Evolutionary conservation across 179 eudicot genomes (phyloP), one percentile per base, ranked within the genome.

Genomic region (Beta corolliflora): DNA sequence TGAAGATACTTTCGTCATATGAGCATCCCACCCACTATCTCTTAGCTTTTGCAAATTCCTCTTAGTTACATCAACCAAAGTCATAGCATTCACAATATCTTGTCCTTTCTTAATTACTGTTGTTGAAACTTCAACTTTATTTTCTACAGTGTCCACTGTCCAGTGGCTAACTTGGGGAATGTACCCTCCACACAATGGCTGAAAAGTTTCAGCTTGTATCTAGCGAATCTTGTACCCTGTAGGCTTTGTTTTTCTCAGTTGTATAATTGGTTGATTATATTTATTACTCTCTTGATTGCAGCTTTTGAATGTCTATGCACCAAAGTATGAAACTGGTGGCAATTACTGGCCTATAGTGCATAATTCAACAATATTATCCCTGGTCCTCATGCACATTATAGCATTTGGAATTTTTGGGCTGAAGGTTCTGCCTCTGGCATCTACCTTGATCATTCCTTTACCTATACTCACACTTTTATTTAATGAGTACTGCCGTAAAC

Each of bases 341-440:
- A 89, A 84, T 68, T 94, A 88, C 85, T 95, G 99, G 99, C 94
- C 98, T 25, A 86, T 91, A 53, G 92, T 95, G 78, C 95, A 92
- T 76, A 87, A 85, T 79, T 91, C 92, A 65, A 92, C 88, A 14
- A 90, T 95, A 81, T 94, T 90, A 83, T 90, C 98, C 14, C 84
- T 95, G 82, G 77, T 94, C 65, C 89, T 95, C 85, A 95, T 95
- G 99, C 98, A 94, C 54, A 75, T 90, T 7, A 94, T 95, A 71
- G 98, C 98, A 29, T 77, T 95, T 53, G 99, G 99, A 69, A 85
- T 90, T 76, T 95, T 95, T 83, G 91, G 89, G 63, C 85, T 95
- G 81, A 95, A 95, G 91, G 82, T 89, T 78, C 84, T 94, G 66
- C 95, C 99, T 71, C 69, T 92, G 21, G 98, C 97, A 72, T 89